Base-by-base conservation (phyloP, 805 yeast species). In the Pichia membranifaciens region DNA sequence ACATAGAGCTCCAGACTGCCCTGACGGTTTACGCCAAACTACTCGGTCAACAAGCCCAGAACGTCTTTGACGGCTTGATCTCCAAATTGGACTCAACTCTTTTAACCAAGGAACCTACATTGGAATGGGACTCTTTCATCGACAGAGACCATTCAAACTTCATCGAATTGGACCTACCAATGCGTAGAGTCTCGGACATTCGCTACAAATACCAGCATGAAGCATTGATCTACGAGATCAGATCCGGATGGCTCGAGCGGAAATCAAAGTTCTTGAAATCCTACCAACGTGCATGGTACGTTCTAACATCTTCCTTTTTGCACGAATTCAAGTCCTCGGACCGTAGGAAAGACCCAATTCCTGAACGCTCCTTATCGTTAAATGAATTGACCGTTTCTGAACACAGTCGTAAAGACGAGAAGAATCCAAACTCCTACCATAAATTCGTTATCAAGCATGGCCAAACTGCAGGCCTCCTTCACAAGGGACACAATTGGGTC, bases 401-500 rank as follows among this genome's bases (percentile, higher is more conserved):
- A 55, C 95, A 87, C 67, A 81, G 91, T 12, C 80, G 81, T 61
- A 81, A 80, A 57, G 87, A 84, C 54, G 79, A 82, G 23, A 71
- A 67, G 44, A 63, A 72, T 34, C 70, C 75, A 16, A 78, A 76
- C 43, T 72, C 77, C 3, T 69, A 68, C 49, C 81, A 81, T 62
- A 89, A 89, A 67, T 93, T 91, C 66, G 86, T 89, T 10, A 70
- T 91, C 51, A 79, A 78, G 54, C 79, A 89, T 16, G 87, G 84
- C 58, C 81, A 82, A 53, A 79, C 81, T 51, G 79, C 80, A 50
- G 93, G 93, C 13, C 68, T 84, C 50, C 73, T 87, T 52, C 83
- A 81, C 52, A 75, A 87, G 58, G 87, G 88, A 38, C 97, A 90
- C 67, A 89, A 88, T 58, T 88, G 93, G 87, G 93, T 90, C n/a